These are phyloP conservation scores for Cyberlindnera veronae DNA, from an alignment of 805 yeast genomes.

Conservation along the genomic window DNA sequence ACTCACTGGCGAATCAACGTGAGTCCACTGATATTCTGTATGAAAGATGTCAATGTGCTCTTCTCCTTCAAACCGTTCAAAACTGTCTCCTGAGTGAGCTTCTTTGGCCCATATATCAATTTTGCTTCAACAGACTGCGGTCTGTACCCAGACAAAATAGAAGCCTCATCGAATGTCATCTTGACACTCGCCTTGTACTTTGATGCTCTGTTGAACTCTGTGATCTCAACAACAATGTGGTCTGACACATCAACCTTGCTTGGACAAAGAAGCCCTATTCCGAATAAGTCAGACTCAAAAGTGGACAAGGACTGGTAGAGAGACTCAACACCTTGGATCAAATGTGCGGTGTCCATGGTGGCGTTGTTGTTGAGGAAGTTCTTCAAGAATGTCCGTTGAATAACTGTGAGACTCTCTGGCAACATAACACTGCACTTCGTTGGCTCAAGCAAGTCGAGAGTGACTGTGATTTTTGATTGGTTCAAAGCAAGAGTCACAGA, in stretches of 20 bases:
- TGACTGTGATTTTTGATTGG: conserved; percentile 10
- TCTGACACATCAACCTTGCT: conserved; percentile 5
- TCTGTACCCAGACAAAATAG: conserved; percentile 6
- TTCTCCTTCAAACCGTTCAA: conserved; percentile 16
- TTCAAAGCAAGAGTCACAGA: conserved; percentile 5
- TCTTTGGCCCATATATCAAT: conserved; percentile 18
- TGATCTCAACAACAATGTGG: conserved; percentile 12
- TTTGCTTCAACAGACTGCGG: conserved; percentile 5
- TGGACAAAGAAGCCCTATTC: conserved; percentile 19
- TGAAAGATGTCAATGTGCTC: conserved; percentile 1
- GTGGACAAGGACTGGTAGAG: conserved; percentile 4
- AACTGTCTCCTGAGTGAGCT: conserved; percentile 6
- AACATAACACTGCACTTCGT: conserved; percentile 4
- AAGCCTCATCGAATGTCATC: conserved; percentile 12
- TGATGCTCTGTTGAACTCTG: conserved; percentile 17
- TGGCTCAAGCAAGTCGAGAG: conserved; percentile 9
- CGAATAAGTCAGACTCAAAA: conserved; percentile 18
- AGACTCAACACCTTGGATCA: conserved; percentile 8
- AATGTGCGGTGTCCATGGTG: background rate
- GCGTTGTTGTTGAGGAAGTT: conserved; percentile 5
- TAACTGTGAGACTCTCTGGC: conserved; percentile 6
- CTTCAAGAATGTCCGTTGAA: conserved; percentile 11
- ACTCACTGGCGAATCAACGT: background rate
- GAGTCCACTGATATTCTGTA: conserved; percentile 5
- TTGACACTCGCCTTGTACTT: conserved; percentile 18